phyloP scores from a whole-genome alignment of 23 red algal species.

The Gracilaria domingensis region DNA sequence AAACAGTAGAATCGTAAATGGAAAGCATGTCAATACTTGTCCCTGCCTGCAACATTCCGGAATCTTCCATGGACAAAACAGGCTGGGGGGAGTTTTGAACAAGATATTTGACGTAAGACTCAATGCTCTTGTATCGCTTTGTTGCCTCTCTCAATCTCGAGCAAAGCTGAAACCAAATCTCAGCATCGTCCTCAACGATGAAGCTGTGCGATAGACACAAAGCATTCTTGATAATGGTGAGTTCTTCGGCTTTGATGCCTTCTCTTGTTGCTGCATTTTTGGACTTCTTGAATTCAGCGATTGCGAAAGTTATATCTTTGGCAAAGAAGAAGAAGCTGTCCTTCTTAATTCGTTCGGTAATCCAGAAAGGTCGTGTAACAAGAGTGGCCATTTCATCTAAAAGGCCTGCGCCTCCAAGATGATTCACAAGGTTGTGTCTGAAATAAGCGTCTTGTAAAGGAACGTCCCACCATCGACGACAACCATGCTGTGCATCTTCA shows the following conservation, averaged over 20 bases:
- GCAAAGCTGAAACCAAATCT: constrained; percentile 14
- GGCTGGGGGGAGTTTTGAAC: neutral
- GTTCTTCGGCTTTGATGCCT: neutral
- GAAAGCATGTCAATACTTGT: neutral
- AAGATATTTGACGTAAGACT: neutral
- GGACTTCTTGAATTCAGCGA: neutral
- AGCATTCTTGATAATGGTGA: neutral
- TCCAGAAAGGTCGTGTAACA: neutral
- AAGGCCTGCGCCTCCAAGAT: neutral
- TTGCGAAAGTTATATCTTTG: constrained; percentile 6
- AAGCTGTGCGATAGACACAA: neutral
- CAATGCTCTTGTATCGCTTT: neutral
- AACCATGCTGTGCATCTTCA: neutral
- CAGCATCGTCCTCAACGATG: neutral
- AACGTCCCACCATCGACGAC: constrained; percentile 12
- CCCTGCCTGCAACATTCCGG: neutral
- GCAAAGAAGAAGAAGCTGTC: neutral
- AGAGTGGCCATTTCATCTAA: neutral
- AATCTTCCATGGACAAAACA: neutral
- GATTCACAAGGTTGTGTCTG: neutral
- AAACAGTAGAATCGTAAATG: neutral
- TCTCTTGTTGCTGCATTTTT: neutral
- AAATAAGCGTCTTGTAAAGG: constrained; percentile 1
- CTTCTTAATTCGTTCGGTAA: neutral
- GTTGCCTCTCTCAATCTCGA: neutral